Evolutionary conservation across 495 filamentous ascomycete species (phyloP), one percentile per base, ranked within the genome.

Genomic region (Parmelia sp.): DNA sequence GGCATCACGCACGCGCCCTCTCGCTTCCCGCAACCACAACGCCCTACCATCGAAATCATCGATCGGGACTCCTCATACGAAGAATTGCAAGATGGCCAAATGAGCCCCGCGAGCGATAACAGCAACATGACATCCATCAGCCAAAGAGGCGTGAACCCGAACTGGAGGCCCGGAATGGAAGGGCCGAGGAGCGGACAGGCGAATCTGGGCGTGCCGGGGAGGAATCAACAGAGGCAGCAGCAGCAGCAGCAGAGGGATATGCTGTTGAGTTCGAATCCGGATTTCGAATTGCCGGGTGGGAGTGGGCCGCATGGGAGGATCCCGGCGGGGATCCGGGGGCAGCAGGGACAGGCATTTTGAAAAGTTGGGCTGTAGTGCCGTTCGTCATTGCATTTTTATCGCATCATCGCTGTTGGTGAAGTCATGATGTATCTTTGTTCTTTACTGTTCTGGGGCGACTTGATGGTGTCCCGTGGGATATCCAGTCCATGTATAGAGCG

Each of bases 111-210:
- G 68, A 90, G 86, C 64, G 90, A 92, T 14, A 40, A 40, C 39
- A 40, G 39, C 12, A 15, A 12, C 65, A 96, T 93, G 77, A 96
- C 92, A 17, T 90, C 87, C 31, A 86, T 96, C 47, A 90, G 86
- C 0, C 89, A 96, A 76, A 82, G 92, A 33, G 86, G 88, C n/a
- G 75, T 94, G 25, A 96, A 96, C 72, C 92, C 92, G 6, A 84
- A 86, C 39, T 96, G 92, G 91, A 74, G 76, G 74, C 89, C 76
- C 21, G 37, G 36, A 55, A 55, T 10, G 51, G 51, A 55, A 55
- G 51, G 14, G 21, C 55, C 70, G 57, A 45, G 47, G 36, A 61
- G 59, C 56, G 63, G 64, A 23, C 55, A 61, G 61, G 57, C 61
- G 12, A 61, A 63, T 55, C 51, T 71, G 1, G 68, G 65, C 33